Percentiles rank a stretch among this genome's conserved stretches.
Evolutionary conservation across 208 protist genomes (phyloP).

Genomic region (Trypanosoma melophagium): DNA sequence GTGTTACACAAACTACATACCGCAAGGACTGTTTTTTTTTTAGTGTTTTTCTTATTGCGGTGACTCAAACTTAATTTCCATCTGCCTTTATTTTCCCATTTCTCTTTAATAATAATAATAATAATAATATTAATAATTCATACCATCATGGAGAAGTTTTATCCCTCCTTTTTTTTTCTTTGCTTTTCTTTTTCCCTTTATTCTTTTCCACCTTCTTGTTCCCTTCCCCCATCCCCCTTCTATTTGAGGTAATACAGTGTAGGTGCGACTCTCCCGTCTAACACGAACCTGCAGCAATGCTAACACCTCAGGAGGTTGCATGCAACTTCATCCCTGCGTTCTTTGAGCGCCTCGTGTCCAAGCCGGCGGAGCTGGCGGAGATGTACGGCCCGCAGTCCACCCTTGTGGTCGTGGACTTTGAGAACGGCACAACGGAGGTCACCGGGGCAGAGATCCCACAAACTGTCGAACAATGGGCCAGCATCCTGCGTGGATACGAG

Average conservation of each 20-base stretch:
- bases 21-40: no score
- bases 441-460: slow-evolving; percentile 39
- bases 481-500: slow-evolving; percentile 60
- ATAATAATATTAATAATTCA: no score
- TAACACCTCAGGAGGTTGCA: slow-evolving; percentile 63
- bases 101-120: no score
- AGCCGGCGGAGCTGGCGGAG: slow-evolving; percentile 50
- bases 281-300: slow-evolving; percentile 31
- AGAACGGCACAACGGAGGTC: slow-evolving; percentile 63
- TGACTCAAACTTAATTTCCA: no score
- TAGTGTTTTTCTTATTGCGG: no score
- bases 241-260: background rate
- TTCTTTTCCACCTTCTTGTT: slow-evolving; percentile 3
- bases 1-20: background rate
- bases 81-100: slow-evolving; percentile 3
- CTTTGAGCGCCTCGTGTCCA: slow-evolving; percentile 78
- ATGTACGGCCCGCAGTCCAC: slow-evolving; percentile 65
- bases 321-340: slow-evolving; percentile 81
- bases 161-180: no score
- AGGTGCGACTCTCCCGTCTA: slow-evolving; percentile 6
- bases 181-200: background rate
- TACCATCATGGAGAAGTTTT: no score
- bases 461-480: slow-evolving; percentile 56
- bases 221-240: background rate
- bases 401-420: slow-evolving; percentile 82